phyloP scores from a whole-genome alignment of 2,329 filamentous ascomycete genomes.

The Celoporthe dispersa region DNA sequence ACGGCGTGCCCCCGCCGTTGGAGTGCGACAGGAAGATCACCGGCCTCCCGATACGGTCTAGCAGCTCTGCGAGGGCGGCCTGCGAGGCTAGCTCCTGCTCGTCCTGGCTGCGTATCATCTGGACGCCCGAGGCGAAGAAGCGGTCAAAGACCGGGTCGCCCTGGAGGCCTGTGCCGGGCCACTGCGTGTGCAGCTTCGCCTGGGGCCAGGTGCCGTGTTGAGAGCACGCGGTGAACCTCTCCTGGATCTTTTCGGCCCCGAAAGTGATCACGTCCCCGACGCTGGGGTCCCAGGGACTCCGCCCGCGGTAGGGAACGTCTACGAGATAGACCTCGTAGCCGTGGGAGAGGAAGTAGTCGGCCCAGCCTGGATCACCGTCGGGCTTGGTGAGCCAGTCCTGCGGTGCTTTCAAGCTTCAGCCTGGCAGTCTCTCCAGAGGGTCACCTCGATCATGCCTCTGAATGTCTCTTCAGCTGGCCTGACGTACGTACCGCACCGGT shows the following conservation, averaged over 20 bases:
- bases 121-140: constrained; percentile 50
- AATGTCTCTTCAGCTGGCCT: background rate
- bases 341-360: constrained; percentile 46
- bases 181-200: constrained; percentile 41
- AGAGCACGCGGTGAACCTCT: constrained; percentile 13
- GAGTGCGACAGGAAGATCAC: constrained; percentile 55
- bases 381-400: constrained; percentile 52
- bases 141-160: constrained; percentile 54
- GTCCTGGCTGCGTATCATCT: constrained; percentile 36
- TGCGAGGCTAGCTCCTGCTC: constrained; percentile 38
- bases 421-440: background rate
- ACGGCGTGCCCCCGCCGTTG: constrained; percentile 50
- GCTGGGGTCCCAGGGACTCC: constrained; percentile 33
- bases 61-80: constrained; percentile 25
- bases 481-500: constrained; percentile 20
- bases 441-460: background rate
- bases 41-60: constrained; percentile 19
- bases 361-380: constrained; percentile 51
- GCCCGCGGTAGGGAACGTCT: constrained; percentile 47
- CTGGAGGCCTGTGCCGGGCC: constrained; percentile 45
- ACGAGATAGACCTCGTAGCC: constrained; percentile 50
- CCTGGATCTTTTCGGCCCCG: constrained; percentile 11
- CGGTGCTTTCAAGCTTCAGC: background rate
- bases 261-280: constrained; percentile 1
- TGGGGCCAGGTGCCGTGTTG: constrained; percentile 33